These are phyloP conservation scores for Oryza rufipogon DNA, from an alignment of 176 grass and related monocot species.

Conservation along the genomic window DNA sequence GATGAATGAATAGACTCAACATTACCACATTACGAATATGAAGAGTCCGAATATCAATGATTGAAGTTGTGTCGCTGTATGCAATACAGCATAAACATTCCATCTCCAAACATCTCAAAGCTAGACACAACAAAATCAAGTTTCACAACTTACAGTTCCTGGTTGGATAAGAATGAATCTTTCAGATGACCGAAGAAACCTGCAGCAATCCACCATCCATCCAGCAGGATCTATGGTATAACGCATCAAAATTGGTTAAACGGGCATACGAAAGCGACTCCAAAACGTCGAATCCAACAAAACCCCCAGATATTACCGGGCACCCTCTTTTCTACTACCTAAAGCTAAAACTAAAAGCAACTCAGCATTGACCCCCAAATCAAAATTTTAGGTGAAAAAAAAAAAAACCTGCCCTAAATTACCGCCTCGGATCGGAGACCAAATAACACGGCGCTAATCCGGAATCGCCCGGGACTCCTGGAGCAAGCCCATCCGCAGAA, in stretches of 20 bases:
- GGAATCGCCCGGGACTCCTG: background rate
- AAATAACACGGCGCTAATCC: background rate
- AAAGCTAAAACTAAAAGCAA: background rate
- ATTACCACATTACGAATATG: background rate
- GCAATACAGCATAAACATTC: background rate
- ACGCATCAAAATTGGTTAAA: background rate
- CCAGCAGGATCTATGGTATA: background rate
- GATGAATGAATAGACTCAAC: background rate
- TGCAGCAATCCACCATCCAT: background rate
- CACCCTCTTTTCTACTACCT: background rate
- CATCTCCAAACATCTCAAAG: slow-evolving; percentile 8
- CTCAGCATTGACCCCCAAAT: background rate
- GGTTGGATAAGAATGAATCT: background rate
- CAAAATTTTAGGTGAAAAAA: background rate
- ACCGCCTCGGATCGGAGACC: background rate
- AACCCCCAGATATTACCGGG: background rate
- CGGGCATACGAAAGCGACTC: background rate
- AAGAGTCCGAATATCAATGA: background rate
- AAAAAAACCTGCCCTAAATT: background rate
- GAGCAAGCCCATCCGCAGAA: background rate
- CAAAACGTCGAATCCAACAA: background rate
- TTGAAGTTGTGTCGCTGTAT: background rate
- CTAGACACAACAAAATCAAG: background rate
- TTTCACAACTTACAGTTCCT: slow-evolving; percentile 1
- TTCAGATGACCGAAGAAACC: background rate